These are phyloP conservation scores for Boletellus ananiceps DNA, from an alignment of 768 basidiomycete species.

Conservation along the genomic window DNA sequence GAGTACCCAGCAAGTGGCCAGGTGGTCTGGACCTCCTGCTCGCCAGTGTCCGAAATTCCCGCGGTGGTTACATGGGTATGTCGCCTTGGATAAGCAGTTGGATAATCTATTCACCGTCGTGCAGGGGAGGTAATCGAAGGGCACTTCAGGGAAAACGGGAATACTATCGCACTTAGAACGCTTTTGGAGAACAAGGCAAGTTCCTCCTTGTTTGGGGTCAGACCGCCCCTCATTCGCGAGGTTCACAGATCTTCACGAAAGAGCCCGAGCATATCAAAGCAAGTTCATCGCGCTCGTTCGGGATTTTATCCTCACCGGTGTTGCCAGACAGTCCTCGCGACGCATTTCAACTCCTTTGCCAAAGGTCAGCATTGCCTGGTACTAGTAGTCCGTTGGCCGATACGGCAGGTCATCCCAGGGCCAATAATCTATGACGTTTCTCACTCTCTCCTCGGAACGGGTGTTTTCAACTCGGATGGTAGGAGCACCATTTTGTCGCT, in stretches of 20 bases:
- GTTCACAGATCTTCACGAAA: constrained; percentile 37
- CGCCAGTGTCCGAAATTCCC: constrained; percentile 19
- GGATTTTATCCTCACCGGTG: no score
- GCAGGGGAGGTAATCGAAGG: constrained; percentile 29
- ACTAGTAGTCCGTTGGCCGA: no score
- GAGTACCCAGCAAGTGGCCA: constrained; percentile 32
- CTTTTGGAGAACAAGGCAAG: constrained; percentile 38
- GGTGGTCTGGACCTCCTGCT: constrained; percentile 34
- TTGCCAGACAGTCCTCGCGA: no score
- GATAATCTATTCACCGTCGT: neutral
- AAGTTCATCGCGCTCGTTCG: neutral
- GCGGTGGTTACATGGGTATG: constrained; percentile 28
- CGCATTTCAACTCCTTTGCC: no score
- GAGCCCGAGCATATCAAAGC: constrained; percentile 49
- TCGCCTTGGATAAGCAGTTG: neutral
- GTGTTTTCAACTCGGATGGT: constrained; percentile 60
- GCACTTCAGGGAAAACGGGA: constrained; percentile 25
- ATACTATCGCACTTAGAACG: constrained; percentile 30
- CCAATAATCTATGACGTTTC: constrained; percentile 7
- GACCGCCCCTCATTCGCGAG: neutral
- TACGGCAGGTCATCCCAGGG: neutral
- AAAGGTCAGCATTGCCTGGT: no score
- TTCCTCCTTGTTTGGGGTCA: constrained; percentile 2
- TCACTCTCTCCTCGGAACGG: constrained; percentile 46
- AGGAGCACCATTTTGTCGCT: neutral